Evolutionary conservation across 2,329 filamentous ascomycete species (phyloP), one percentile per base, ranked within the genome.

Genomic region (Colletotrichum musae): DNA sequence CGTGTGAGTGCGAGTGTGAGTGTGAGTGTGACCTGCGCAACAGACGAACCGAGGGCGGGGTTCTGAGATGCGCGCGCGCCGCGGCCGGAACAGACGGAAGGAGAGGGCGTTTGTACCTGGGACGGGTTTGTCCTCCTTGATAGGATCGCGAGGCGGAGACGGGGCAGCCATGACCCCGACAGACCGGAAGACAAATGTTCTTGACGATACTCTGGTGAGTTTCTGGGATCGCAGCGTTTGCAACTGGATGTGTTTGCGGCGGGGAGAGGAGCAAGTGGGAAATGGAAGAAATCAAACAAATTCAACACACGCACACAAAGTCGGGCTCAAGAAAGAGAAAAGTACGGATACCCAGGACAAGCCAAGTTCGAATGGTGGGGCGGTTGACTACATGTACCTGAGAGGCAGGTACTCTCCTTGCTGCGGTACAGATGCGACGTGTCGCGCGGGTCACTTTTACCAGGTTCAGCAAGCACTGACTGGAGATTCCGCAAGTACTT

Each of bases 301-400:
- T 52, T 53, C 51, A 36, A 43, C 41, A 43, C 41, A 61, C 50
- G 21, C 21, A 47, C 56, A 66, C 36, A 70, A 61, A 50, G 62
- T 60, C 57, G 63, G 56, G 62, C 63, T 51, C 67, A 51, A 36
- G 54, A 58, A 50, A 57, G 56, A 67, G 67, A 70, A 70, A 67
- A 70, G 67, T 66, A 66, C 36, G 51, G 67, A 57, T 67, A 70
- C 67, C 62, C 63, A 60, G 57, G 60, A 54, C 53, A n/a, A 54
- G 26, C 66, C 63, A 68, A 70, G 64, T 71, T 68, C 68, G 68
- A 63, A 72, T 72, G 59, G 70, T 70, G 70, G 70, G 68, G 68
- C 68, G 32, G 48, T 47, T 50, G 45, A 57, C 52, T 54, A 48
- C 47, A 36, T 36, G 32, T 10, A 36, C 32, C 32, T 36, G 32